Conservation (phyloP, 1,284 basidiomycete genomes). For the Golubevia sp. region DNA sequence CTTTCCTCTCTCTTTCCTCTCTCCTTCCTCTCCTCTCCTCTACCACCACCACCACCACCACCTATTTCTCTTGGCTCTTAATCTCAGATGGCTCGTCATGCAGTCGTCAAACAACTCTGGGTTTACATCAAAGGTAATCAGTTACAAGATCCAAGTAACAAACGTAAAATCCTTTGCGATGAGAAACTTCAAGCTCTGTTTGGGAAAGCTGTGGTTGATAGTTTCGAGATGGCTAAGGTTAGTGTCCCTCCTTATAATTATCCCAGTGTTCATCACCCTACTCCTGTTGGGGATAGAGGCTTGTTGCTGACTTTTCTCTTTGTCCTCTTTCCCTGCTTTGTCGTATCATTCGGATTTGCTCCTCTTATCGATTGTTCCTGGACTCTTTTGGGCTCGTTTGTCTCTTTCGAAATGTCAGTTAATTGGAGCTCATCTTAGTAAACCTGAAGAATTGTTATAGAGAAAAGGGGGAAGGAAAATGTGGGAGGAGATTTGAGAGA, state of each 20-base stretch:
- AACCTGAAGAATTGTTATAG: constrained; percentile 33
- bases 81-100: constrained; percentile 47
- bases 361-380: background rate
- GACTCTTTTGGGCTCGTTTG: too few species aligned
- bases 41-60: background rate
- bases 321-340: background rate
- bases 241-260: too few species aligned
- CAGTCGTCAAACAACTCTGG: constrained; percentile 58
- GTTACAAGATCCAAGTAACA: constrained; percentile 55
- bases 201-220: constrained; percentile 53
- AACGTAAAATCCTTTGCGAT: constrained; percentile 54
- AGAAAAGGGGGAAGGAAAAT: too few species aligned
- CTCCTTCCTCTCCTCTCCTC: constrained; percentile 1
- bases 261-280: background rate
- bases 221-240: constrained; percentile 58
- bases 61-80: background rate
- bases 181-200: constrained; percentile 49
- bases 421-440: constrained; percentile 48
- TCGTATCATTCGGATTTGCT: background rate
- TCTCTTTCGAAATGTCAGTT: too few species aligned
- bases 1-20: background rate
- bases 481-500: too few species aligned
- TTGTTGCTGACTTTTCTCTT: too few species aligned
- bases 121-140: constrained; percentile 56
- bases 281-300: background rate